A percentile compares a stretch with the other conserved stretches of the same genome.
Evolutionary conservation across 2,329 filamentous ascomycete species (phyloP).

Genomic region (Aspergillus sp.): DNA sequence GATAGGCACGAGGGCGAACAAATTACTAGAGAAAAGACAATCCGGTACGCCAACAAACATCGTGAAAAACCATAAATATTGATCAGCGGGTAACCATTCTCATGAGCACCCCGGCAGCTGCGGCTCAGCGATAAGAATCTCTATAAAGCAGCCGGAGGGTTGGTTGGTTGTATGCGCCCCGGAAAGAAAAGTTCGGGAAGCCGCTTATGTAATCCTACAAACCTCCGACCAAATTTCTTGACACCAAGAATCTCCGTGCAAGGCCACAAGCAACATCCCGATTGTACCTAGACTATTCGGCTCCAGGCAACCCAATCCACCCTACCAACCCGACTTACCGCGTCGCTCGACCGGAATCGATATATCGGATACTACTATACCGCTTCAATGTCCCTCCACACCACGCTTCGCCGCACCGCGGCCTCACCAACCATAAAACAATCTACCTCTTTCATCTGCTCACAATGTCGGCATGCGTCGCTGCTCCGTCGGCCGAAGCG

Average conservation of each 20-base stretch:
- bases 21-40: slow-evolving; percentile 4
- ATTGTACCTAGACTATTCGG: neutral
- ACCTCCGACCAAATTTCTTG: slow-evolving; percentile 32
- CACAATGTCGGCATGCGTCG: slow-evolving; percentile 75
- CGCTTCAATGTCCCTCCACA: slow-evolving; percentile 35
- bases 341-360: neutral
- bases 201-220: slow-evolving; percentile 33
- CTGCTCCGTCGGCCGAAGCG: slow-evolving; percentile 84
- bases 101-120: neutral
- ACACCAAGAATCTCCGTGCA: slow-evolving; percentile 17
- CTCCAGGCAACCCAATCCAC: neutral
- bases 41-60: slow-evolving; percentile 19
- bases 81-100: neutral
- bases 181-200: slow-evolving; percentile 18
- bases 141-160: neutral
- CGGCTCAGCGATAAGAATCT: neutral
- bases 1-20: slow-evolving; percentile 7
- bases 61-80: slow-evolving; percentile 12
- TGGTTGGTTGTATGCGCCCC: neutral
- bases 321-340: neutral
- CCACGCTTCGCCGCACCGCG: slow-evolving; percentile 37
- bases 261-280: neutral
- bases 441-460: slow-evolving; percentile 46
- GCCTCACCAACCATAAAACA: slow-evolving; percentile 24
- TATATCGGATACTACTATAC: neutral